Evolutionary conservation across 129 eudicot genomes (phyloP).

Genomic region (Heracleum sosnowskyi): DNA sequence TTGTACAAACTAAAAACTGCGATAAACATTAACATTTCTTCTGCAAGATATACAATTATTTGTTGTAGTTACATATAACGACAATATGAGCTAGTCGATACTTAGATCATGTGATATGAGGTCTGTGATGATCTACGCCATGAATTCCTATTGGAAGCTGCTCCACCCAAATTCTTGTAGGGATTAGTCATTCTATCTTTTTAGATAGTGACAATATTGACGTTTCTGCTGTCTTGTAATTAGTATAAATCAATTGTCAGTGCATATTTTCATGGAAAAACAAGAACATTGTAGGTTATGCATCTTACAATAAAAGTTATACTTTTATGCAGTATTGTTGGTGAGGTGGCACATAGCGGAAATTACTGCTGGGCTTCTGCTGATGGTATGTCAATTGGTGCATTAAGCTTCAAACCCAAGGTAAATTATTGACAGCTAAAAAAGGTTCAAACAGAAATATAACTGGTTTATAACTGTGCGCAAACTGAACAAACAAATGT

Average conservation of each 20-base stretch:
- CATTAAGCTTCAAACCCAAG: constrained; percentile 36
- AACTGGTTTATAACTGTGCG: constrained; percentile 9
- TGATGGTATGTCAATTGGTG: constrained; percentile 29
- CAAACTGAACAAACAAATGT: constrained; percentile 12
- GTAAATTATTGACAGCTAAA: constrained; percentile 25
- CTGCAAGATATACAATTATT: not conserved
- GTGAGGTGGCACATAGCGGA: constrained; percentile 57
- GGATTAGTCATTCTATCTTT: not conserved
- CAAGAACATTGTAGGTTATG: not conserved
- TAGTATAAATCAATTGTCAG: not conserved
- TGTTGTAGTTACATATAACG: not conserved
- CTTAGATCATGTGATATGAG: not conserved
- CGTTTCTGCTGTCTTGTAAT: not conserved
- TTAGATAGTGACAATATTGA: not conserved
- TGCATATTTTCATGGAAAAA: not conserved
- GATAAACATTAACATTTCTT: no score
- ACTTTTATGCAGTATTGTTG: constrained; percentile 50
- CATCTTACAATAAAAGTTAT: constrained; percentile 4
- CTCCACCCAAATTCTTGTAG: not conserved
- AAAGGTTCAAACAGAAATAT: not conserved
- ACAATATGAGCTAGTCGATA: not conserved
- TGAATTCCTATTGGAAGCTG: not conserved
- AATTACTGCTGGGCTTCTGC: constrained; percentile 52
- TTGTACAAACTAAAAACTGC: not conserved
- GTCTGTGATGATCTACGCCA: not conserved